Conservation (phyloP, 352 stramenopile species). For the Pythium sukuiense region DNA sequence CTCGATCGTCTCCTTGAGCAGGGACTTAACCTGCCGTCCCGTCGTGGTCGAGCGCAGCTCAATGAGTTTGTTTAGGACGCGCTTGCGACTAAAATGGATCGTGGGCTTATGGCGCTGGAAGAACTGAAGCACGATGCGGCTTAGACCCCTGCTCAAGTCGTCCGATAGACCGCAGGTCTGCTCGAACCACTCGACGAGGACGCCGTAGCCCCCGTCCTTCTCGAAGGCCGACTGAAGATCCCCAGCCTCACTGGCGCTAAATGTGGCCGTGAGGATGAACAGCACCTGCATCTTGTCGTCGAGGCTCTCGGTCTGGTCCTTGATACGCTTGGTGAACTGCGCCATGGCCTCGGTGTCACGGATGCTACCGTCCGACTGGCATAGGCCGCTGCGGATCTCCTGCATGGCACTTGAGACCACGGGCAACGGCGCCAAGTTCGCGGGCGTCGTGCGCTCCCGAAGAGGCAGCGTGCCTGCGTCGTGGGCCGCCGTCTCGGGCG, state of each 20-base stretch:
- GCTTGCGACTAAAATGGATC: constrained; percentile 51
- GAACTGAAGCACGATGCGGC: constrained; percentile 52
- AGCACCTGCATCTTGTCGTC: constrained; percentile 61
- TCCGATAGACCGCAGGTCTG: constrained; percentile 46
- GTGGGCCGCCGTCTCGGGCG: constrained; percentile 22
- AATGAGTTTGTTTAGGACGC: constrained; percentile 27
- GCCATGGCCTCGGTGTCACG: constrained; percentile 39
- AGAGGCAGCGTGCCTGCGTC: constrained; percentile 31
- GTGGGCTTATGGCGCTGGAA: constrained; percentile 50
- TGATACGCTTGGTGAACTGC: constrained; percentile 38
- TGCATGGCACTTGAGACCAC: constrained; percentile 46
- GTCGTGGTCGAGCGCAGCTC: constrained; percentile 30
- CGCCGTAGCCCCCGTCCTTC: constrained; percentile 49
- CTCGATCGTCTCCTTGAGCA: constrained; percentile 47
- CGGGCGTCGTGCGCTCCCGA: constrained; percentile 26
- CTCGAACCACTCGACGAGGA: constrained; percentile 62
- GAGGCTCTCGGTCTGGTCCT: constrained; percentile 35
- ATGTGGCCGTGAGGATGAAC: constrained; percentile 58
- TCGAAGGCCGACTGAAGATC: constrained; percentile 46
- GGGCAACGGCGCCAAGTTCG: constrained; percentile 21
- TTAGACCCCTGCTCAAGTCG: constrained; percentile 45
- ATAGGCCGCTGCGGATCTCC: constrained; percentile 40
- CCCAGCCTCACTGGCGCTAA: constrained; percentile 30
- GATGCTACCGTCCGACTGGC: constrained; percentile 37
- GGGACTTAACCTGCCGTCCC: constrained; percentile 33